These are phyloP conservation scores for Colletotrichum agaves DNA, from an alignment of 2,329 filamentous ascomycete species.

Conservation along the genomic window DNA sequence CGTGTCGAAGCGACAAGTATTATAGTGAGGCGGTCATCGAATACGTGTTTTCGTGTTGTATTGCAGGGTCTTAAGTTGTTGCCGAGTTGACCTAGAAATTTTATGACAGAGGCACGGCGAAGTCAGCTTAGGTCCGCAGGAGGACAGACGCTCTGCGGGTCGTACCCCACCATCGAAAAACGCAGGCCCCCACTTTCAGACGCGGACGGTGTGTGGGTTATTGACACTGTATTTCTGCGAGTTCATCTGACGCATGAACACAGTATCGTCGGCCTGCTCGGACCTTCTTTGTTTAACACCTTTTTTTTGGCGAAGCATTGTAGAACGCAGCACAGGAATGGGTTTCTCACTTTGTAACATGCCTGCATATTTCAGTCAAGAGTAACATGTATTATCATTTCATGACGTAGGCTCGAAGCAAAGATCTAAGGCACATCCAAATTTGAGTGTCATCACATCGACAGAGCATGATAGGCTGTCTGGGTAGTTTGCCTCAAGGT, in stretches of 20 bases:
- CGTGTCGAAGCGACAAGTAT: neutral
- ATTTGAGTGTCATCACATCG: too few species aligned
- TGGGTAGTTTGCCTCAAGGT: neutral
- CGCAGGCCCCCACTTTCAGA: conserved; percentile 17
- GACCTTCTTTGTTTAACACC: too few species aligned
- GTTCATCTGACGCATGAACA: neutral
- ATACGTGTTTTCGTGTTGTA: neutral
- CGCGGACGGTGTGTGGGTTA: neutral
- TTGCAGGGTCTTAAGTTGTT: neutral
- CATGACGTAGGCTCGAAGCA: too few species aligned
- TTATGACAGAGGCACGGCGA: conserved; percentile 27
- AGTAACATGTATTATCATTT: neutral
- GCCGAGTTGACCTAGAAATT: conserved; percentile 27
- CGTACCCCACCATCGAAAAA: conserved; percentile 38
- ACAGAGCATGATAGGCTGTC: neutral
- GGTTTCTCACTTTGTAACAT: too few species aligned
- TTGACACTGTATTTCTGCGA: neutral
- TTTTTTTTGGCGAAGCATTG: too few species aligned
- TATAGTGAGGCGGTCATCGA: conserved; percentile 1
- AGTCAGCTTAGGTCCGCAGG: conserved; percentile 10
- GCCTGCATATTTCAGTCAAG: too few species aligned
- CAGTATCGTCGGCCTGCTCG: too few species aligned
- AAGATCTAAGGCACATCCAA: too few species aligned
- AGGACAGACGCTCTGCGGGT: conserved; percentile 32
- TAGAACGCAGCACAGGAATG: too few species aligned